phyloP scores from a whole-genome alignment of 2,329 filamentous ascomycete species.

The Arthrobotrys entomopaga region DNA sequence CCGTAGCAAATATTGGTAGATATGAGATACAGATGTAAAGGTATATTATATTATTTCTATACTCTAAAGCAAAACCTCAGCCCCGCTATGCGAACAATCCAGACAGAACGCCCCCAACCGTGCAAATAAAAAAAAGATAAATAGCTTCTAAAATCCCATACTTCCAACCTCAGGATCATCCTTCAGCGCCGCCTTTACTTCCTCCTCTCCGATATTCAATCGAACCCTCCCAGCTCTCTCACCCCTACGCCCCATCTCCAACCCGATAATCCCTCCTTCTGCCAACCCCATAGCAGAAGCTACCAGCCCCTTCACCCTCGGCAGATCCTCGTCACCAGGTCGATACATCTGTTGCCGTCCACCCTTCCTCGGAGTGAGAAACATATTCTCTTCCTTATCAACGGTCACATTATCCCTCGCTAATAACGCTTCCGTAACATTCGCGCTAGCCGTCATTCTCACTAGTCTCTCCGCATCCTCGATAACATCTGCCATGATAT shows the following conservation, averaged over 20 bases:
- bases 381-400: constrained; percentile 58
- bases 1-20: too few species aligned
- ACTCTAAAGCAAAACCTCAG: background rate
- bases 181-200: constrained; percentile 85
- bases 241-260: constrained; percentile 78
- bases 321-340: constrained; percentile 60
- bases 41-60: too few species aligned
- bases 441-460: constrained; percentile 69
- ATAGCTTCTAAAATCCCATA: constrained; percentile 70
- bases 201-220: constrained; percentile 86
- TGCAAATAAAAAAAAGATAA: background rate
- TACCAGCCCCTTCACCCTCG: constrained; percentile 71
- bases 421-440: constrained; percentile 72
- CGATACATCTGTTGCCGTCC: constrained; percentile 59
- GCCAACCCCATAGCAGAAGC: constrained; percentile 82
- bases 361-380: constrained; percentile 59
- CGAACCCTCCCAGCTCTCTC: constrained; percentile 89
- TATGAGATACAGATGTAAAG: too few species aligned
- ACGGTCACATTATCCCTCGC: constrained; percentile 60
- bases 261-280: constrained; percentile 84
- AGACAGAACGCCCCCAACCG: background rate
- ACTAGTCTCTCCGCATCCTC: constrained; percentile 82
- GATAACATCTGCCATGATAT: constrained; percentile 85
- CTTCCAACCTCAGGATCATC: constrained; percentile 88
- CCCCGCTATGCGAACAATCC: background rate